phyloP scores from a whole-genome alignment of 139 green algal genomes.

The Klebsormidium nitens region DNA sequence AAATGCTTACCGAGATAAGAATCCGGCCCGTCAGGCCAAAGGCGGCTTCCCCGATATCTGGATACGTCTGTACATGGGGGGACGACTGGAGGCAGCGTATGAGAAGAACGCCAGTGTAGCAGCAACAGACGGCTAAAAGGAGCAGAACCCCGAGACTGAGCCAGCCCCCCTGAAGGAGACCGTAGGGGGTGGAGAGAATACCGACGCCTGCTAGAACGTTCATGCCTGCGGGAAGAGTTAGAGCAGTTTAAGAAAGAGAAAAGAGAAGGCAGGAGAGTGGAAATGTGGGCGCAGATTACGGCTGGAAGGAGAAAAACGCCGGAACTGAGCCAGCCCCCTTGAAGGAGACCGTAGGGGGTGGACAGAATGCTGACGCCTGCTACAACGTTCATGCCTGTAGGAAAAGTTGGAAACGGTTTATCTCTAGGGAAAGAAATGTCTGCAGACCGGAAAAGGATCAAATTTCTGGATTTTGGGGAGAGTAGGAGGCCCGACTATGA shows the following conservation, averaged over 20 bases:
- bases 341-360: constrained; percentile 23
- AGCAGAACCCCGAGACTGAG: constrained; percentile 23
- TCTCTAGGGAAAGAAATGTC: too few relatives aligned
- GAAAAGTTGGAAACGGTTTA: too few relatives aligned
- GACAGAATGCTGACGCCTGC: constrained; percentile 38
- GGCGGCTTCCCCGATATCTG: constrained; percentile 34
- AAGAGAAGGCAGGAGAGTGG: too few relatives aligned
- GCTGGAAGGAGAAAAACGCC: constrained; percentile 21
- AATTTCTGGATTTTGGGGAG: too few relatives aligned
- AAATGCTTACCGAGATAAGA: constrained; percentile 11
- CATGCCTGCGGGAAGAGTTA: too few relatives aligned
- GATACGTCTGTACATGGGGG: constrained; percentile 22
- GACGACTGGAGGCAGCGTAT: constrained; percentile 20
- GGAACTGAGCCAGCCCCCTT: constrained; percentile 28
- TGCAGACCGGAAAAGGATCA: constrained; percentile 20
- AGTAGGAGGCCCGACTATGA: too few relatives aligned
- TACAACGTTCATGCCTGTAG: too few relatives aligned
- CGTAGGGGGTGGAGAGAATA: constrained; percentile 38
- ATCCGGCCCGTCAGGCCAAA: constrained; percentile 22
- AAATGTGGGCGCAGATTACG: constrained; percentile 25
- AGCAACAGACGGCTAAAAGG: constrained; percentile 25
- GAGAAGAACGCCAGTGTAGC: constrained; percentile 33
- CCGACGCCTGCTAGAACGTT: constrained; percentile 36
- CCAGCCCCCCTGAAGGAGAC: constrained; percentile 19
- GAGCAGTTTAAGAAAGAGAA: too few relatives aligned